Evolutionary conservation across 495 filamentous ascomycete genomes (phyloP).

Genomic region (Symbiotaphrina buchneri): DNA sequence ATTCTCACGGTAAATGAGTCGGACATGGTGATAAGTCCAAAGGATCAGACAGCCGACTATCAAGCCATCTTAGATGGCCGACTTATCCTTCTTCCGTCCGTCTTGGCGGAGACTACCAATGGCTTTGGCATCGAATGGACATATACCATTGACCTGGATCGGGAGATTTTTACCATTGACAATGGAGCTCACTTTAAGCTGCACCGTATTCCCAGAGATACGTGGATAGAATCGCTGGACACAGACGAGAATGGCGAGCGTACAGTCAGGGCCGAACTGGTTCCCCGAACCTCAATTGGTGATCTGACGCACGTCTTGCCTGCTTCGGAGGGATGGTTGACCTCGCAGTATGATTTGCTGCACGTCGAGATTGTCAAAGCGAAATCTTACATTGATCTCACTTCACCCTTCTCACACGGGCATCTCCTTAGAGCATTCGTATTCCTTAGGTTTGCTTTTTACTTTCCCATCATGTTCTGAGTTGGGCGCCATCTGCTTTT

Average conservation of each 20-base stretch:
- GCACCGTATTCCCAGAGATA: constrained; percentile 3
- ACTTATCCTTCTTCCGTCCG: too few relatives aligned
- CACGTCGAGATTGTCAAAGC: not conserved
- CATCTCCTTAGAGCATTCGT: too few relatives aligned
- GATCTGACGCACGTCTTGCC: not conserved
- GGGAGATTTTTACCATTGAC: constrained; percentile 6
- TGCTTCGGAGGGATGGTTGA: not conserved
- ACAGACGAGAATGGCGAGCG: not conserved
- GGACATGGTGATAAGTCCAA: too few relatives aligned
- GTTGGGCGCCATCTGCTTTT: not conserved
- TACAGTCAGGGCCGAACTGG: constrained; percentile 1
- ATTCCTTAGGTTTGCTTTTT: too few relatives aligned
- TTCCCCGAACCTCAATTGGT: constrained; percentile 3
- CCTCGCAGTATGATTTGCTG: not conserved
- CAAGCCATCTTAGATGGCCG: not conserved
- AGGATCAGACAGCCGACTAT: not conserved
- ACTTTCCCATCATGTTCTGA: not conserved
- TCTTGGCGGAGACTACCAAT: not conserved
- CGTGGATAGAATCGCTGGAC: constrained; percentile 4
- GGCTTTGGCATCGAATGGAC: not conserved
- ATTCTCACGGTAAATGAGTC: not conserved
- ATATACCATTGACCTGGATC: constrained; percentile 8
- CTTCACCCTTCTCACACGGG: too few relatives aligned
- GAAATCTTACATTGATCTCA: too few relatives aligned
- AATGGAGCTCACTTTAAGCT: constrained; percentile 6